Evolutionary conservation across 2,329 filamentous ascomycete genomes (phyloP), one percentile per base, ranked within the genome.

Genomic region (Botryotinia globosa): DNA sequence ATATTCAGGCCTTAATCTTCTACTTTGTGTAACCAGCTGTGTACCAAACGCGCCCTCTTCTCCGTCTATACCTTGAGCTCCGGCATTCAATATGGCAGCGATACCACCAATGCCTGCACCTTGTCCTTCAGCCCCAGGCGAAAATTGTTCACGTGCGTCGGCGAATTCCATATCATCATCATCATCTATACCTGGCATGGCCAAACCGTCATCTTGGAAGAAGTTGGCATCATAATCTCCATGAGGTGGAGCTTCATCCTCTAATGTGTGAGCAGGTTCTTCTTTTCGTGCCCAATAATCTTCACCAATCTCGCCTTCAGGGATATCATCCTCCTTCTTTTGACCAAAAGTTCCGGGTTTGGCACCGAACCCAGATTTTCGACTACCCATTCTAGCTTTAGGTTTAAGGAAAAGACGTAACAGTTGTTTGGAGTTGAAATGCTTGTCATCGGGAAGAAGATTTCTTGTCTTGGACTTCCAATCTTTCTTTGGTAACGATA

Each of bases 191-290:
- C 85, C 90, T 2, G 88, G 85, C 78, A 93, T 88, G 2, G 91
- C 90, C 75, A 94, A 84, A 2, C 88, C 91, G 77, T 95, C 93
- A 79, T 98, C 96, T 78, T 96, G 92, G 85, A 98, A 99, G 87
- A 98, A 99, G 82, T 98, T 92, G 73, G 96, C 95, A 81, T 98
- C 94, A 82, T 98, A 99, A 80, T 97, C 91, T 74, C 94, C 94
- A 77, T 89, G 85, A 4, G 87, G 87, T 54, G 87, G 81, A 1
- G 83, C 86, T 4, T 85, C 87, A 62, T 89, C 89, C 37, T 91
- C 90, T 68, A 85, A 83, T 67, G 80, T 80, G 62, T 80, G 77
- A 63, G 76, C 77, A 80, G 80, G 69, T 84, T 87, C 76, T 84
- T 90, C 81, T 88, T 92, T 83, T 58, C 88, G 87, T 8, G 96